Conservation (phyloP, 2,329 filamentous ascomycete species). For the Microdochium paspali region DNA sequence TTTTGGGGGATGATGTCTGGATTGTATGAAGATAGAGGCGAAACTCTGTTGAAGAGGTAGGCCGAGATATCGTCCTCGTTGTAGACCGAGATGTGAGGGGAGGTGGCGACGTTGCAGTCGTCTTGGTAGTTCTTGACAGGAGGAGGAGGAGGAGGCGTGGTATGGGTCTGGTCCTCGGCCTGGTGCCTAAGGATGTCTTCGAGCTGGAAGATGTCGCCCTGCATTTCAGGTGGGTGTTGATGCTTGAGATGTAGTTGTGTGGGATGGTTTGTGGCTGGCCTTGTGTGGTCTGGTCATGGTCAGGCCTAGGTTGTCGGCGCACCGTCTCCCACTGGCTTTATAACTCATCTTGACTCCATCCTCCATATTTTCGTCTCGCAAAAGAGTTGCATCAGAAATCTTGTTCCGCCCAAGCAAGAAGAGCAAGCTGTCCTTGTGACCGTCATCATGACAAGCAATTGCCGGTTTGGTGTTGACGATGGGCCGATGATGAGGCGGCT, state of each 20-base stretch:
- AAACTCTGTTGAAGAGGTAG: background rate
- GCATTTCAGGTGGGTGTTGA: slow-evolving; percentile 11
- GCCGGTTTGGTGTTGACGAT: too few relatives aligned
- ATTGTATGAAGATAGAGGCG: background rate
- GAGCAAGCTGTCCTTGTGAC: too few relatives aligned
- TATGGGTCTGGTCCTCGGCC: slow-evolving; percentile 5
- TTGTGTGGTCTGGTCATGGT: background rate
- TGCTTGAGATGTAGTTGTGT: slow-evolving; percentile 3
- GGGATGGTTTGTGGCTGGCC: slow-evolving; percentile 1
- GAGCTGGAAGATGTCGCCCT: slow-evolving; percentile 18
- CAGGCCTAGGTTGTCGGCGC: too few relatives aligned
- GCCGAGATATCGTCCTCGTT: slow-evolving; percentile 20
- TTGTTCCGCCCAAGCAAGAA: too few relatives aligned
- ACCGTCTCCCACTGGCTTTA: too few relatives aligned
- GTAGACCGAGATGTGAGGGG: slow-evolving; percentile 14
- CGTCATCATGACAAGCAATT: too few relatives aligned
- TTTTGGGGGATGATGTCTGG: background rate
- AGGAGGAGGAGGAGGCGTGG: background rate
- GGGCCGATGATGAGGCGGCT: background rate
- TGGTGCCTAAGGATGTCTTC: slow-evolving; percentile 9
- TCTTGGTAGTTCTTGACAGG: background rate
- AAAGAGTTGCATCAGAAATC: too few relatives aligned
- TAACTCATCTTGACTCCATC: too few relatives aligned
- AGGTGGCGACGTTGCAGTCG: background rate
- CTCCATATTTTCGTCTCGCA: too few relatives aligned